Conservation (phyloP, 345 rosid genomes). For the Ailanthus altissimus region DNA sequence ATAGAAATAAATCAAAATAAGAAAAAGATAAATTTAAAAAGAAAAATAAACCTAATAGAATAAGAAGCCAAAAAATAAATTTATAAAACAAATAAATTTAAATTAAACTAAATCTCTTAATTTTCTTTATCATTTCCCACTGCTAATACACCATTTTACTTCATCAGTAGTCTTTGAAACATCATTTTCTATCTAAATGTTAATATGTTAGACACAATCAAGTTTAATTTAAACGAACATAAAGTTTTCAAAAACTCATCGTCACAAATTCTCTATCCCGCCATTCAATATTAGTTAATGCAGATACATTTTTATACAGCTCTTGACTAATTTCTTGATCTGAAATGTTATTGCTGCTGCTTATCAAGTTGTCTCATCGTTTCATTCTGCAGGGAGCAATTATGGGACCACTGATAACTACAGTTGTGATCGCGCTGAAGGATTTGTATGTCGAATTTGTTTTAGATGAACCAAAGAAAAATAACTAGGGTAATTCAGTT, state of each 20-base stretch:
- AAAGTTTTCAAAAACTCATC: background rate
- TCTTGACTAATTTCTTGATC: constrained; percentile 1
- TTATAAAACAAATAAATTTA: too few species aligned
- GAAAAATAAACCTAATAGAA: too few species aligned
- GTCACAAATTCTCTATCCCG: too few species aligned
- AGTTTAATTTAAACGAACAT: background rate
- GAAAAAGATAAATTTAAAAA: too few species aligned
- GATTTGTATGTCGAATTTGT: constrained; percentile 89
- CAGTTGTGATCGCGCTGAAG: constrained; percentile 86
- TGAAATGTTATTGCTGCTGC: background rate
- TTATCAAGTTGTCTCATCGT: background rate
- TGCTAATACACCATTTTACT: background rate
- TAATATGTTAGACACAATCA: background rate
- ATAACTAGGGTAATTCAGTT: constrained; percentile 23
- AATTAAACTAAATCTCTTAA: too few species aligned
- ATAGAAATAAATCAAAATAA: too few species aligned
- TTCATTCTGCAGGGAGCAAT: constrained; percentile 76
- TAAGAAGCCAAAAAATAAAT: too few species aligned
- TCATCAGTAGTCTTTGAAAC: background rate
- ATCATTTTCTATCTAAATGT: background rate
- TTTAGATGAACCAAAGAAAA: constrained; percentile 58
- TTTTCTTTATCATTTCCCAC: too few species aligned
- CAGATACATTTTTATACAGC: background rate
- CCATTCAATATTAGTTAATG: background rate
- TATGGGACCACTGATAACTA: constrained; percentile 96